phyloP scores from a whole-genome alignment of 495 filamentous ascomycete species.

The Annulohypoxylon maeteangense region DNA sequence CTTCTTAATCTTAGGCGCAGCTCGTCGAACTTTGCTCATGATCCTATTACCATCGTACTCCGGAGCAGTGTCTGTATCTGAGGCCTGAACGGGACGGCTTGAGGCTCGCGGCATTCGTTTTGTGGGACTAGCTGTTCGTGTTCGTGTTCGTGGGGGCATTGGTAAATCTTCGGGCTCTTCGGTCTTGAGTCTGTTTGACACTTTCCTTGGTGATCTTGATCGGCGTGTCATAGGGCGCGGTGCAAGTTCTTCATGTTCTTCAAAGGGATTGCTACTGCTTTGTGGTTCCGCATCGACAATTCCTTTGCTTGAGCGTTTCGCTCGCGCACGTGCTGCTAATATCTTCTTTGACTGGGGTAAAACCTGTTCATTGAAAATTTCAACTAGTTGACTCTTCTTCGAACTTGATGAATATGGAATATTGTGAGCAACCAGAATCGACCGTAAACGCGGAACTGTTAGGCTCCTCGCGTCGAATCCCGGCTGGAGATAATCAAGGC shows the following conservation, averaged over 20 bases:
- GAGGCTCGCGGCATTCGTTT: slow-evolving; percentile 63
- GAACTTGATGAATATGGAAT: slow-evolving; percentile 80
- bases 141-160: slow-evolving; percentile 43
- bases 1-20: slow-evolving; percentile 55
- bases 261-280: slow-evolving; percentile 54
- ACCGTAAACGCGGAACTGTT: slow-evolving; percentile 86
- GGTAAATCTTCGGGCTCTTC: slow-evolving; percentile 58
- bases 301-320: slow-evolving; percentile 81
- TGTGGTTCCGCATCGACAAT: slow-evolving; percentile 81
- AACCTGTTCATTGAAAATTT: slow-evolving; percentile 82
- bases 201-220: slow-evolving; percentile 61
- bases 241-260: slow-evolving; percentile 57
- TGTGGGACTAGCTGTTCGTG: slow-evolving; percentile 53
- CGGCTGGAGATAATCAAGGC: slow-evolving; percentile 80
- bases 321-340: slow-evolving; percentile 75
- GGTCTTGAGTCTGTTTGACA: slow-evolving; percentile 55
- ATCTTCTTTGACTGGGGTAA: slow-evolving; percentile 80
- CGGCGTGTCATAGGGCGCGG: slow-evolving; percentile 55
- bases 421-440: slow-evolving; percentile 87
- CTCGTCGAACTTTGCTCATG: slow-evolving; percentile 36
- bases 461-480: slow-evolving; percentile 85
- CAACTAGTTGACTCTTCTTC: slow-evolving; percentile 88
- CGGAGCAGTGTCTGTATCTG: slow-evolving; percentile 64
- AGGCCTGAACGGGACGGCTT: slow-evolving; percentile 57
- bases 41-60: slow-evolving; percentile 48